Conservation (phyloP, 371 early-diverging fungal genomes). For the Massospora cicadina region DNA sequence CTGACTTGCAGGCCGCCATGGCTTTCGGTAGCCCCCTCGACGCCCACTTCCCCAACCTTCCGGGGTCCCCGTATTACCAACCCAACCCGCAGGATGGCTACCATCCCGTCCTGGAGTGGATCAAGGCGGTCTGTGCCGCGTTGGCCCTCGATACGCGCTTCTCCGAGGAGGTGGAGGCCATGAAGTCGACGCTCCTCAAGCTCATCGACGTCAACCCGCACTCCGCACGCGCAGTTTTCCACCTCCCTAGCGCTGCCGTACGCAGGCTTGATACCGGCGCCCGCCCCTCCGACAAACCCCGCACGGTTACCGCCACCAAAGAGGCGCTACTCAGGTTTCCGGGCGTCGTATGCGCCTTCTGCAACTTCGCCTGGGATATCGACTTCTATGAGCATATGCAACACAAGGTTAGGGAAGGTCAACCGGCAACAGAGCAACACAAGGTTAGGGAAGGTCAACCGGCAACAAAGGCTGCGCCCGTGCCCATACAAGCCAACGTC, state of each 20-base stretch:
- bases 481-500: not conserved
- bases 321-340: constrained; percentile 26
- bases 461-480: constrained; percentile 55
- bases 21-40: constrained; percentile 1
- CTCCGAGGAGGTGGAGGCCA: constrained; percentile 36
- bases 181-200: constrained; percentile 58
- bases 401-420: constrained; percentile 57
- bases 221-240: constrained; percentile 45
- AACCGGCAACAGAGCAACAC: constrained; percentile 43
- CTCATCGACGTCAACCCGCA: constrained; percentile 66
- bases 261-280: not conserved
- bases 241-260: not conserved
- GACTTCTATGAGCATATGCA: constrained; percentile 51
- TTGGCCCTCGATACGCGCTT: constrained; percentile 44
- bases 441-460: constrained; percentile 47
- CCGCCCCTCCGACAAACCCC: not conserved
- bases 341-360: constrained; percentile 73
- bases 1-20: constrained; percentile 8
- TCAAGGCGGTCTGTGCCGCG: constrained; percentile 51
- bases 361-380: constrained; percentile 63
- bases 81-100: constrained; percentile 2
- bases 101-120: constrained; percentile 50
- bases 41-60: constrained; percentile 35
- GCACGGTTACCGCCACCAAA: not conserved
- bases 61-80: constrained; percentile 37